Percentiles rank a stretch among this genome's conserved stretches.
Conservation (phyloP, 2,329 filamentous ascomycete species). For the Ilyonectria destructans region DNA sequence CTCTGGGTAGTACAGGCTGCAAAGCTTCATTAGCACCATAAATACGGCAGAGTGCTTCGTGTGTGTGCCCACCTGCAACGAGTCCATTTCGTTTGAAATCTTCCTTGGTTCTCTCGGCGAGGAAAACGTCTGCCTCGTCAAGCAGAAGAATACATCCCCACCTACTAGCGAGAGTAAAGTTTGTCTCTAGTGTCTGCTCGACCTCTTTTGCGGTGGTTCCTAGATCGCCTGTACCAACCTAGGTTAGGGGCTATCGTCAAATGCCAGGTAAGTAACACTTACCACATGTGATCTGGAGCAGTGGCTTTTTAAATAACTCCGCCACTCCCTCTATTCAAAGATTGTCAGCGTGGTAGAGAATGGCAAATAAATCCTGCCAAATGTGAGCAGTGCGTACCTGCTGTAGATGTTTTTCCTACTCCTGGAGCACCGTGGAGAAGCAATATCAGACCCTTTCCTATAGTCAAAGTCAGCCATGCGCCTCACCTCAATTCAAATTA, state of each 20-base stretch:
- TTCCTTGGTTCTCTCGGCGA: conserved; percentile 13
- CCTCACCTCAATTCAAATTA: not conserved
- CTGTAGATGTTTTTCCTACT: conserved; percentile 17
- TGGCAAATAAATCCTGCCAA: not conserved
- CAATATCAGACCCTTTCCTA: conserved; percentile 11
- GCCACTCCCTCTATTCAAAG: conserved; percentile 31
- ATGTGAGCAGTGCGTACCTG: not conserved
- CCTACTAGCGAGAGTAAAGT: conserved; percentile 25
- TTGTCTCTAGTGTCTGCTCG: conserved; percentile 6
- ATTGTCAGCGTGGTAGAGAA: not conserved
- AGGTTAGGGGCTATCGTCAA: not conserved
- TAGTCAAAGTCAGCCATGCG: not conserved
- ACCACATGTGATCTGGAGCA: conserved; percentile 34
- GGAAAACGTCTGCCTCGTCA: conserved; percentile 30
- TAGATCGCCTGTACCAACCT: conserved; percentile 5
- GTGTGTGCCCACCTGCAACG: conserved; percentile 22
- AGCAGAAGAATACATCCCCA: conserved; percentile 34
- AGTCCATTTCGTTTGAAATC: conserved; percentile 29
- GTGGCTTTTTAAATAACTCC: conserved; percentile 20
- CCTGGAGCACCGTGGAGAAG: conserved; percentile 14
- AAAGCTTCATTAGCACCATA: not conserved
- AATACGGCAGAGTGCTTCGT: fast-evolving
- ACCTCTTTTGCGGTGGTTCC: conserved; percentile 17
- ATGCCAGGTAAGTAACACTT: not conserved
- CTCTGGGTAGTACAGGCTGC: conserved; percentile 30